Conservation (phyloP, 768 basidiomycete species). For the Amanita rubescens region DNA sequence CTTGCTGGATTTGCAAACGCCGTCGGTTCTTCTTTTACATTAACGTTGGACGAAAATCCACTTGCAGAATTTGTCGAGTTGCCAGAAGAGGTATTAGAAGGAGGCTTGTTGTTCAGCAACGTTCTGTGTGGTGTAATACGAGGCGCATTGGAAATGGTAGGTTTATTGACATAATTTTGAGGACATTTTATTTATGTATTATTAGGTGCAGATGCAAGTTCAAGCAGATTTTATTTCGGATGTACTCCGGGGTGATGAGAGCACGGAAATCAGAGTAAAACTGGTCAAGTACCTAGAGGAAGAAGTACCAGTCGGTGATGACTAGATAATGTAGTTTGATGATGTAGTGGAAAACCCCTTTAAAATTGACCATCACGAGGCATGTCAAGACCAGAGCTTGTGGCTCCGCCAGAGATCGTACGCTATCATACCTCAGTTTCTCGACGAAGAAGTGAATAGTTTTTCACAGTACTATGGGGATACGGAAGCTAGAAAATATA, state of each 20-base stretch:
- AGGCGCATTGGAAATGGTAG: conserved; percentile 94
- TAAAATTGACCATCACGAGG: neutral
- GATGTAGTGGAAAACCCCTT: neutral
- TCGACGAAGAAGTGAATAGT: neutral
- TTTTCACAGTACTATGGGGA: conserved; percentile 88
- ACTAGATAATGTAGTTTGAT: conserved; percentile 36
- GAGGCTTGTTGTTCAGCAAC: conserved; percentile 96
- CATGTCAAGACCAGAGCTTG: conserved; percentile 86
- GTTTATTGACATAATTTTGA: conserved; percentile 15
- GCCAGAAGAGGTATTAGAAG: conserved; percentile 87
- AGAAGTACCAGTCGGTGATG: conserved; percentile 90
- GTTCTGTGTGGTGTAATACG: conserved; percentile 90
- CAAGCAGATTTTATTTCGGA: conserved; percentile 87
- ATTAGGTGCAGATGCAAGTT: conserved; percentile 95
- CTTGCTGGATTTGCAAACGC: conserved; percentile 33
- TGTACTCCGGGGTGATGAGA: conserved; percentile 86
- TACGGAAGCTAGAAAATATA: conserved; percentile 92
- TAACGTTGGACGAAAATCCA: conserved; percentile 94
- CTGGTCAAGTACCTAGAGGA: conserved; percentile 91
- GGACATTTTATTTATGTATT: conserved; percentile 4
- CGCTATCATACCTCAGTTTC: conserved; percentile 17
- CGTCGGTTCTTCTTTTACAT: conserved; percentile 60
- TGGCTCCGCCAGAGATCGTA: conserved; percentile 90
- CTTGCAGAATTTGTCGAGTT: conserved; percentile 95
- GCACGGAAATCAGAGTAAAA: conserved; percentile 87